Base-by-base conservation (phyloP, 257 asterid species). In the Penstemon eatonii region DNA sequence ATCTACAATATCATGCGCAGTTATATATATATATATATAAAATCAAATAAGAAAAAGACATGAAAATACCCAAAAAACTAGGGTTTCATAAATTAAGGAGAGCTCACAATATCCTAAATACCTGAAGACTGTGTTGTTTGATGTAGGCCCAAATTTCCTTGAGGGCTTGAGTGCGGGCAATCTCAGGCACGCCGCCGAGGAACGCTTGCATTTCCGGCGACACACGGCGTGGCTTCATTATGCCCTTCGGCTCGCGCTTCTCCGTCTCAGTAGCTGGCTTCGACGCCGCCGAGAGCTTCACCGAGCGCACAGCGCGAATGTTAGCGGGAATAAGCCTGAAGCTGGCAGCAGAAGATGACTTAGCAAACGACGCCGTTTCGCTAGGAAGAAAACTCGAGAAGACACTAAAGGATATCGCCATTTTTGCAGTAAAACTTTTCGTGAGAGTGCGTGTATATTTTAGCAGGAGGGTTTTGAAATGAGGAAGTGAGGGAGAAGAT, bases 171-270 rank as follows among this genome's bases (percentile, higher is more conserved):
- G 97, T 86, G 36, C 96, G 89, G 7, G 96, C 85, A 62, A 90
- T 81, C 83, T 90, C 98, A 37, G 92, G 6, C 7, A 83, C 81
- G 9, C 96, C 96, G 12, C 96, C 98, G 53, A 90, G 89, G 71
- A 92, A 90, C n/a, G 84, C 89, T 82, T 79, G 93, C 96, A 90
- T 88, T 68, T 86, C 96, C 44, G 88, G 88, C 8, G 98, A 88
- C 3, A 93, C 95, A 0, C 76, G 81, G 58, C 85, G 84, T 15
- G 98, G 97, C 85, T 88, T 90, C 96, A 80, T 85, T 68, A 90
- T 85, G 6, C 98, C 96, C 69, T 94, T 77, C 33, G 90, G 92
- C 71, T 80, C 87, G 66, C 87, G 89, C 76, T 84, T 86, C 88
- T 80, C 86, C 62, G 85, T 78, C 79, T 88, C 95, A 42, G 87